A percentile compares a stretch with the other conserved stretches of the same genome.
These are phyloP conservation scores for Ustilago hordei DNA, from an alignment of 1,284 basidiomycete genomes.

Conservation along the genomic window DNA sequence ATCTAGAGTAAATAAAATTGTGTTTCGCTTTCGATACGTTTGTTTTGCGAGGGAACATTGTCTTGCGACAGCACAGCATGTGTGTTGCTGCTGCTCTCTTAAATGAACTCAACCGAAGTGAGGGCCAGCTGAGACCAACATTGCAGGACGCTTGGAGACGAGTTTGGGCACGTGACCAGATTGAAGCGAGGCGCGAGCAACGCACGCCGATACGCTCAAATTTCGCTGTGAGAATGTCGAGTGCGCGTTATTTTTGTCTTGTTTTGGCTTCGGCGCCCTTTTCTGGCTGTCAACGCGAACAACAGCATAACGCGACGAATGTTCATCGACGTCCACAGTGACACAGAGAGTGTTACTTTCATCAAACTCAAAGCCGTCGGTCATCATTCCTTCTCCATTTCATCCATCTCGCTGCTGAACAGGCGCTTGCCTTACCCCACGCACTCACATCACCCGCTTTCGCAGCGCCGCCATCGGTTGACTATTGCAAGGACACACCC, in stretches of 20 bases:
- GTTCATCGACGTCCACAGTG: background rate
- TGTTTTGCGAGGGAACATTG: background rate
- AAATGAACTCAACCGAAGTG: background rate
- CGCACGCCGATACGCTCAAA: background rate
- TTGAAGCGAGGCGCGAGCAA: slow-evolving; percentile 20
- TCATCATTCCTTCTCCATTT: background rate
- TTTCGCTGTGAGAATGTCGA: background rate
- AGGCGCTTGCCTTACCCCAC: slow-evolving; percentile 2
- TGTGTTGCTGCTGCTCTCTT: background rate
- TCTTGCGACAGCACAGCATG: background rate
- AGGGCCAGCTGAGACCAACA: background rate
- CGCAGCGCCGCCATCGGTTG: background rate
- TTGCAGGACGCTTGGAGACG: background rate
- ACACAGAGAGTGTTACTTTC: slow-evolving; percentile 8
- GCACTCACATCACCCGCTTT: background rate
- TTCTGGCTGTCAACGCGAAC: background rate
- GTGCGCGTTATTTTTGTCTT: background rate
- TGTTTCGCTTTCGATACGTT: background rate
- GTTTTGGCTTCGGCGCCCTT: background rate
- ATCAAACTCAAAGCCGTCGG: background rate
- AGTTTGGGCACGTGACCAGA: slow-evolving; percentile 27
- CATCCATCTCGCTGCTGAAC: background rate
- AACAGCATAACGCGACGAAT: background rate
- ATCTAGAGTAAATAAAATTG: slow-evolving; percentile 26
- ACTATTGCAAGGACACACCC: background rate